phyloP scores from a whole-genome alignment of 495 filamentous ascomycete species.

The Aspergillus nidulans region DNA sequence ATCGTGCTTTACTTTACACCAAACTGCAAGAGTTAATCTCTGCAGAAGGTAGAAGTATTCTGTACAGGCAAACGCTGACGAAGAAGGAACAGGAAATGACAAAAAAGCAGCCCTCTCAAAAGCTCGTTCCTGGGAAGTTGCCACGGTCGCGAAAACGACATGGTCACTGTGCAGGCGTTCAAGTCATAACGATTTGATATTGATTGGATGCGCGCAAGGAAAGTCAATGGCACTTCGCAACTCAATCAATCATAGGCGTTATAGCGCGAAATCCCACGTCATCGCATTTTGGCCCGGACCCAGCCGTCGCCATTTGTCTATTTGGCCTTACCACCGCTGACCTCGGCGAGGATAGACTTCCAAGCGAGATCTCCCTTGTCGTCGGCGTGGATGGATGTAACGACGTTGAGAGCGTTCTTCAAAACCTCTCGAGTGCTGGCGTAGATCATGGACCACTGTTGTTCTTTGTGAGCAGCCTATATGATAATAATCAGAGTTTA shows the following conservation, averaged over 20 bases:
- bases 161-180: constrained; percentile 19
- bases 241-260: constrained; percentile 12
- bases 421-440: constrained; percentile 90
- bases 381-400: constrained; percentile 86
- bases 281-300: constrained; percentile 34
- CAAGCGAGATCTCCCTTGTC: constrained; percentile 86
- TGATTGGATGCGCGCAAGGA: constrained; percentile 35
- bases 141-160: constrained; percentile 20
- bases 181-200: constrained; percentile 44
- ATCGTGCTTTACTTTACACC: constrained; percentile 23
- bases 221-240: constrained; percentile 26
- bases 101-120: constrained; percentile 13
- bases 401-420: constrained; percentile 78
- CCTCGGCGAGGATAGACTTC: constrained; percentile 68
- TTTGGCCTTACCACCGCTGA: constrained; percentile 69
- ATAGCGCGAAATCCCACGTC: constrained; percentile 18
- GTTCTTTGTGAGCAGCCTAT: constrained; percentile 19
- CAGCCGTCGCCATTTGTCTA: constrained; percentile 36
- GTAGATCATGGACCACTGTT: constrained; percentile 79
- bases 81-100: constrained; percentile 13
- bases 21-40: constrained; percentile 14
- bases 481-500: background rate
- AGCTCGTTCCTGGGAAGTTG: constrained; percentile 16
- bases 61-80: constrained; percentile 30
- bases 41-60: constrained; percentile 22